A percentile compares a stretch with the other conserved stretches of the same genome.
These are phyloP conservation scores for Ophiognomonia clavigignenti-juglandacearum DNA, from an alignment of 2,329 filamentous ascomycete species.

Conservation along the genomic window DNA sequence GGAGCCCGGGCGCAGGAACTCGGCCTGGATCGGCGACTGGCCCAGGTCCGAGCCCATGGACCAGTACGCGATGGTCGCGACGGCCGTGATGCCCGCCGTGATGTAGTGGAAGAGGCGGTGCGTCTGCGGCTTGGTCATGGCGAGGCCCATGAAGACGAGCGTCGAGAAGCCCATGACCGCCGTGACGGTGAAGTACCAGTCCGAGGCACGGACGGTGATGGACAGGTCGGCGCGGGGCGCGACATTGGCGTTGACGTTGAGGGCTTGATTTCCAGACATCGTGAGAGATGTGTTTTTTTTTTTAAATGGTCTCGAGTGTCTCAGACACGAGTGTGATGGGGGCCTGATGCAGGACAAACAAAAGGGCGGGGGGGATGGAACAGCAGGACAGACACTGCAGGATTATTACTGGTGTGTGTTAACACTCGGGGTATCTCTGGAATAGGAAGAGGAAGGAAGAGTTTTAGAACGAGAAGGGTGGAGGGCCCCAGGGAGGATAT, in stretches of 20 bases:
- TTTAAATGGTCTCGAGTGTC: not conserved
- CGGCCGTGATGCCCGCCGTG: constrained; percentile 51
- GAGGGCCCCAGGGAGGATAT: constrained; percentile 5
- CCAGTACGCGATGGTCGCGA: constrained; percentile 60
- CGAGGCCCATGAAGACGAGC: constrained; percentile 47
- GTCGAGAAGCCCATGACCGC: constrained; percentile 53
- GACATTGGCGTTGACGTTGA: constrained; percentile 38
- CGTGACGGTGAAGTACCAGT: constrained; percentile 60
- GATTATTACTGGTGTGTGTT: no score
- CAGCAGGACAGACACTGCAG: not conserved
- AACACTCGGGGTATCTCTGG: constrained; percentile 3
- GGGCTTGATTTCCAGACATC: constrained; percentile 38
- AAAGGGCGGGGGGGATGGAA: not conserved
- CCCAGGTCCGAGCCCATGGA: constrained; percentile 63
- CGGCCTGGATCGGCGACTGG: constrained; percentile 56
- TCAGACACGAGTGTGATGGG: no score
- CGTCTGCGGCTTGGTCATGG: constrained; percentile 46
- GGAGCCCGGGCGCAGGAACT: constrained; percentile 42
- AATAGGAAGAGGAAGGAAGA: not conserved
- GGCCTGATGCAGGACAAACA: no score
- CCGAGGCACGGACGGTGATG: constrained; percentile 54
- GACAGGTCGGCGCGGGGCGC: constrained; percentile 49
- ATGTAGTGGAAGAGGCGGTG: constrained; percentile 63
- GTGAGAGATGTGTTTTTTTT: not conserved
- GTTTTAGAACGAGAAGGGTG: no score